phyloP scores from a whole-genome alignment of 2,329 filamentous ascomycete genomes.

The Colletotrichum lindemuthianum region DNA sequence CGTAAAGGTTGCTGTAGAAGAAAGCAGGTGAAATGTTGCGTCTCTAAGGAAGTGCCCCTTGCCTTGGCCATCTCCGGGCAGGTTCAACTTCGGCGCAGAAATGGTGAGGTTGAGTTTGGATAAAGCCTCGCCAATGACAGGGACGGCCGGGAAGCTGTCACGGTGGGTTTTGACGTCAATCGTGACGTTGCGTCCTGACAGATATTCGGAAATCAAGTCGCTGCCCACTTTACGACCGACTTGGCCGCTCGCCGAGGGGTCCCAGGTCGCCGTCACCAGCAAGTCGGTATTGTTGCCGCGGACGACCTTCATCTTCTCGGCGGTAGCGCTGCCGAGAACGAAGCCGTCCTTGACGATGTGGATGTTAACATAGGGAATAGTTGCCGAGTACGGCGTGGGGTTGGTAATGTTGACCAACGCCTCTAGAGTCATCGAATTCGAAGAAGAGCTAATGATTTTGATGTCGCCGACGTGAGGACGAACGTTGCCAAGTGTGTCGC shows the following conservation, averaged over 20 bases:
- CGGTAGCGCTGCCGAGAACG: conserved; percentile 78
- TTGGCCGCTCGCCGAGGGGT: conserved; percentile 74
- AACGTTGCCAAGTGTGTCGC: conserved; percentile 58
- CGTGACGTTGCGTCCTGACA: conserved; percentile 88
- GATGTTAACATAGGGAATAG: conserved; percentile 82
- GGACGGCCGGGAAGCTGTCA: conserved; percentile 77
- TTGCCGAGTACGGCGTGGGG: conserved; percentile 85
- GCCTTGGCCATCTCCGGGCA: conserved; percentile 62
- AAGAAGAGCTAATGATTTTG: conserved; percentile 76
- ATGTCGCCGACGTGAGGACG: conserved; percentile 76
- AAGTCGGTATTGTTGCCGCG: conserved; percentile 79
- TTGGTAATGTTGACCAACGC: conserved; percentile 87
- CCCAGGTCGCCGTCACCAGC: conserved; percentile 76
- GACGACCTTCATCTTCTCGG: conserved; percentile 69
- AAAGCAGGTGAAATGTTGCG: conserved; percentile 86
- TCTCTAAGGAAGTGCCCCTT: conserved; percentile 80
- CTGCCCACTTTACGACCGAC: conserved; percentile 70
- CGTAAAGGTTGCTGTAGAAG: conserved; percentile 86
- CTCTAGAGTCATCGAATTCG: conserved; percentile 75
- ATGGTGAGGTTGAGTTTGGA: conserved; percentile 77
- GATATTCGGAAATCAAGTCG: conserved; percentile 83
- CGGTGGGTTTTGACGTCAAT: conserved; percentile 78
- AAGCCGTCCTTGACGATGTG: conserved; percentile 79
- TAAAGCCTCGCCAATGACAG: conserved; percentile 76
- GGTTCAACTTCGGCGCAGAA: conserved; percentile 72